Evolutionary conservation across 768 basidiomycete species (phyloP), one percentile per base, ranked within the genome.

Genomic region (Termitomyces sp.): DNA sequence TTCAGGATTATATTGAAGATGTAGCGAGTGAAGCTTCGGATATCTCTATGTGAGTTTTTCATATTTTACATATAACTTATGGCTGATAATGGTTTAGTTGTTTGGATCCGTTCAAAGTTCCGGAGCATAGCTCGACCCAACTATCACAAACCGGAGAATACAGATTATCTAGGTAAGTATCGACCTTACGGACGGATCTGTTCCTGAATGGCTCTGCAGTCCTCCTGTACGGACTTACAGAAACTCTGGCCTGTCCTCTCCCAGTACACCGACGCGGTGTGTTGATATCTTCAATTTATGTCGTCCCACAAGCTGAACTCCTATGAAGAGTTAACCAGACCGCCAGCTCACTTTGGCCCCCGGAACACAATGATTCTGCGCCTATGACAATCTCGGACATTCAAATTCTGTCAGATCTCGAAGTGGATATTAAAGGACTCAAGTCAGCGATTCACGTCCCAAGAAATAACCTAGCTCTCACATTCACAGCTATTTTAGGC

Each of bases 1-100:
- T 69, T 23, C 63, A 57, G 25, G 67, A 70, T 7, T 49, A 59
- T 12, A 47, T 66, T 39, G 62, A 59, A 12, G 64, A 57, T 12
- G 66, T 65, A 42, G 64, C 59, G 15, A 22, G 43, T 20, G 36
- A 42, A 7, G 22, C 29, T 27, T 23, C 32, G 3, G 32, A 6
- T 1, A 1, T 25, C n/a, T 18, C 22, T 5, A 31, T 7, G 58
- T 60, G 23, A 42, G 58, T 40, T n/a, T 5, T 20, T 12, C 22
- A n/a, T n/a, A n/a, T n/a, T n/a, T n/a, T n/a, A n/a, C n/a, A 27
- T 5, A 42, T 20, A 5, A 13, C 27, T 13, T n/a, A n/a, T n/a
- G n/a, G 38, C 36, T 54, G 32, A 54, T 41, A 7, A 10, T 20
- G 13, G 29, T 6, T 3, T 20, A 60, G 60, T 9, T 20, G 22